Conservation (phyloP, 2,329 filamentous ascomycete genomes). For the Phialophora chinensis region DNA sequence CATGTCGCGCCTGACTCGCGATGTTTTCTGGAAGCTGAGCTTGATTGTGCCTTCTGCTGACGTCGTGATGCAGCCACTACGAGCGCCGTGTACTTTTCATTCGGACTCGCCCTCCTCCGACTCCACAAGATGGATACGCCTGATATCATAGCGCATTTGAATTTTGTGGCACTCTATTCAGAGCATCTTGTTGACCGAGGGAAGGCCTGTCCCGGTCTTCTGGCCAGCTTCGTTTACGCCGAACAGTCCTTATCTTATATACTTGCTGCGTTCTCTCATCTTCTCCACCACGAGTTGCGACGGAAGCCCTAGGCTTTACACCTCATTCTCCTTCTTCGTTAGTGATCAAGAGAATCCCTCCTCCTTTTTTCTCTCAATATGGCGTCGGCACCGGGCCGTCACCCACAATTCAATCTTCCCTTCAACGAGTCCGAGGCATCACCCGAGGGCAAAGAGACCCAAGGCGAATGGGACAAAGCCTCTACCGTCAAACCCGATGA, state of each 20-base stretch:
- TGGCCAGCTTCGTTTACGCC: background rate
- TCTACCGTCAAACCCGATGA: slow-evolving; percentile 28
- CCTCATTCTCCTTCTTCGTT: background rate
- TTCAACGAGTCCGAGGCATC: slow-evolving; percentile 3
- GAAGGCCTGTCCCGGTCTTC: background rate
- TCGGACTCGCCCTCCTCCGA: slow-evolving; percentile 6
- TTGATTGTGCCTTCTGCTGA: slow-evolving; percentile 4
- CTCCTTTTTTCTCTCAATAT: background rate
- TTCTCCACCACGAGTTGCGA: background rate
- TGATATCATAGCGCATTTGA: slow-evolving; percentile 30
- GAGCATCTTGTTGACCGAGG: slow-evolving; percentile 8
- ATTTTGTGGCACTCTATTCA: background rate
- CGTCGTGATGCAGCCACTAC: slow-evolving; percentile 17
- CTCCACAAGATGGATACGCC: slow-evolving; percentile 25
- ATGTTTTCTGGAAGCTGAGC: slow-evolving; percentile 12
- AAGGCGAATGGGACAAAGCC: slow-evolving; percentile 34
- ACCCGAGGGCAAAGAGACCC: slow-evolving; percentile 16
- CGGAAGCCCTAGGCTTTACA: background rate
- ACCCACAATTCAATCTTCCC: slow-evolving; percentile 13
- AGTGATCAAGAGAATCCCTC: background rate
- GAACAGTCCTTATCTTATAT: slow-evolving; percentile 8
- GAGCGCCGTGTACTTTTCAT: slow-evolving; percentile 7
- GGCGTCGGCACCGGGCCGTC: slow-evolving; percentile 13
- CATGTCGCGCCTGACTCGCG: slow-evolving; percentile 8
- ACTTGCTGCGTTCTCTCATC: slow-evolving; percentile 8